A percentile compares a stretch with the other conserved stretches of the same genome.
Conservation (phyloP, 192 early-diverging fungal genomes). For the Allomyces javanicus region DNA sequence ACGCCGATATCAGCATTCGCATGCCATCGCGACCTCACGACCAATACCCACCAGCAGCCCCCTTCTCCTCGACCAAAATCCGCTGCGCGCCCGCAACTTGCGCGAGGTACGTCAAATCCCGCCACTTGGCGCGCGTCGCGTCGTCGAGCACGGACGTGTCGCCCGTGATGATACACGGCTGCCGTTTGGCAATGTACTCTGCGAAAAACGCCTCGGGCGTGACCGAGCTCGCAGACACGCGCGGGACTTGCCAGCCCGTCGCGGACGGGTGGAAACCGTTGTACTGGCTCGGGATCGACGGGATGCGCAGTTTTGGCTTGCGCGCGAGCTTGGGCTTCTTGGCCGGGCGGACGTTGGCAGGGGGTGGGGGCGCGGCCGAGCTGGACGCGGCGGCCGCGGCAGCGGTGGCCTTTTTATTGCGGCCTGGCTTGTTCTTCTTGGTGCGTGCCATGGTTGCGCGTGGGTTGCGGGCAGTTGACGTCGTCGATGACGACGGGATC, state of each 20-base stretch:
- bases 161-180: conserved; percentile 15
- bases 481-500: too few relatives aligned
- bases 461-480: too few relatives aligned
- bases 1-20: not conserved
- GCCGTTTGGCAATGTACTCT: conserved; percentile 22
- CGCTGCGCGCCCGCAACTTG: conserved; percentile 9
- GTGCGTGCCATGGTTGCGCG: too few relatives aligned
- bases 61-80: conserved; percentile 19
- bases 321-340: too few relatives aligned
- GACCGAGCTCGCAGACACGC: conserved; percentile 1
- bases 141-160: too few relatives aligned
- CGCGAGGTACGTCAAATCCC: conserved; percentile 8
- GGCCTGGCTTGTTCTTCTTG: too few relatives aligned
- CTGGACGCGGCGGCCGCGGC: too few relatives aligned
- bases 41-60: not conserved
- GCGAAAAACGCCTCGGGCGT: conserved; percentile 16
- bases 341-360: too few relatives aligned
- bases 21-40: too few relatives aligned
- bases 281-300: conserved; percentile 12
- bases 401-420: too few relatives aligned
- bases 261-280: conserved; percentile 21
- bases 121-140: not conserved
- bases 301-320: too few relatives aligned
- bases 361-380: too few relatives aligned
- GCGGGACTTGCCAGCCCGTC: conserved; percentile 6